Evolutionary conservation across 2,329 filamentous ascomycete species (phyloP), one percentile per base, ranked within the genome.

Genomic region (Phyllosticta citribraziliensis): DNA sequence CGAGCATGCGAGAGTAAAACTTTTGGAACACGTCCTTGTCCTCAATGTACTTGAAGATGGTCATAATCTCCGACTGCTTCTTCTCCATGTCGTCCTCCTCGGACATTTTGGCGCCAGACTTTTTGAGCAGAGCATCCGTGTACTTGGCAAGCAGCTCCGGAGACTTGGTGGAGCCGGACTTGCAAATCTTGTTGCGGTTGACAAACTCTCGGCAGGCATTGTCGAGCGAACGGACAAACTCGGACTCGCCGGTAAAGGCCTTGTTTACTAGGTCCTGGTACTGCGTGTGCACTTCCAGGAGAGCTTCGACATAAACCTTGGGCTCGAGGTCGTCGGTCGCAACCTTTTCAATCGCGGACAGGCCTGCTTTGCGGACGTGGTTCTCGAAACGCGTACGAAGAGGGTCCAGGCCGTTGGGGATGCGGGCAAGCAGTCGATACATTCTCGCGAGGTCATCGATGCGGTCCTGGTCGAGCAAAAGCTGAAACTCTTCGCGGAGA

Each of bases 11-110:
- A 1, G 93, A 96, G 77, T 99, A 99, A 77, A 97, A 99, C 75
- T 97, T 99, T 75, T 97, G 94, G 82, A 99, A 99, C 5, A 99
- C 95, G 70, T 99, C 94, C 81, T 99, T 99, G 77, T 99, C 95
- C 73, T 99, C 94, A 65, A 99, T 97, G 76, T 99, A 99, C 79
- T 97, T 97, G 84, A 99, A 99, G 60, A 99, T 91, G 1, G 93
- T 97, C 94, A 99, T 99, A 69, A 99, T 94, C 73, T 97, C 90
- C 20, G 85, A 86, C 30, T 97, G 79, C 33, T 91, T 88, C 66
- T 88, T 87, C 76, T 99, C 94, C 68, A 97, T 82, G 70, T 99
- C 93, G 33, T 89, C 88, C 71, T 99, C 94, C 71, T 97, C 94
- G 14, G 91, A 90, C 68, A 91, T 91, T 67, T 92, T 95, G 30